Evolutionary conservation across 805 yeast species (phyloP).

Genomic region (Barnettozyma populi): DNA sequence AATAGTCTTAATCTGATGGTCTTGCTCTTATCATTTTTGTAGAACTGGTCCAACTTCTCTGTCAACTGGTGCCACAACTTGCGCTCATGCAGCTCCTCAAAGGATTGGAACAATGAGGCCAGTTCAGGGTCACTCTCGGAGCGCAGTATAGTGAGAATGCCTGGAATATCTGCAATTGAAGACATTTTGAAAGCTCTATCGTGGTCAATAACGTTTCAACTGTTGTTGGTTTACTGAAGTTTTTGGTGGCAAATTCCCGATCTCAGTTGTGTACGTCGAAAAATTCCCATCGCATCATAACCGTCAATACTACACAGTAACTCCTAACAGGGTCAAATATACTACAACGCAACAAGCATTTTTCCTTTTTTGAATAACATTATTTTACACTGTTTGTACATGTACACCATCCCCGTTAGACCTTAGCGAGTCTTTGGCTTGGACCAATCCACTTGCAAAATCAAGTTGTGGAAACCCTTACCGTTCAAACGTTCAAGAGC

Average conservation of each 20-base stretch:
- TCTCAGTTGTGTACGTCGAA: neutral
- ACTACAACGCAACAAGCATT: neutral
- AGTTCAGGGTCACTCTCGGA: constrained; percentile 62
- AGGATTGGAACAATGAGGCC: constrained; percentile 51
- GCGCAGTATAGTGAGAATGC: constrained; percentile 42
- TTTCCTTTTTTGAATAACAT: neutral
- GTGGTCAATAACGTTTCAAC: neutral
- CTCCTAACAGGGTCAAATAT: too few species aligned
- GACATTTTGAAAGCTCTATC: neutral
- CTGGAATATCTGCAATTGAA: constrained; percentile 20
- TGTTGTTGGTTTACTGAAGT: neutral
- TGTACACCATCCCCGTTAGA: neutral
- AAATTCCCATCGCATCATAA: neutral
- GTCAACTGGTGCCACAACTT: constrained; percentile 96
- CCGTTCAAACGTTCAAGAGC: constrained; percentile 80
- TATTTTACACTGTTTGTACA: constrained; percentile 1
- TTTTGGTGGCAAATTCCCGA: neutral
- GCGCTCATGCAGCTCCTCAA: constrained; percentile 83
- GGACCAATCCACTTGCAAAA: constrained; percentile 61
- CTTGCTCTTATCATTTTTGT: constrained; percentile 44
- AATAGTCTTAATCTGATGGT: constrained; percentile 61
- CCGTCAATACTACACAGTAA: neutral
- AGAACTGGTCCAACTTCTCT: constrained; percentile 55
- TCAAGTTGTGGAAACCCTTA: constrained; percentile 87
- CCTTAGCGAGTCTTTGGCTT: constrained; percentile 26